A percentile compares a stretch with the other conserved stretches of the same genome.
These are phyloP conservation scores for Peribolospora baueri DNA, from an alignment of 768 basidiomycete species.

Conservation along the genomic window DNA sequence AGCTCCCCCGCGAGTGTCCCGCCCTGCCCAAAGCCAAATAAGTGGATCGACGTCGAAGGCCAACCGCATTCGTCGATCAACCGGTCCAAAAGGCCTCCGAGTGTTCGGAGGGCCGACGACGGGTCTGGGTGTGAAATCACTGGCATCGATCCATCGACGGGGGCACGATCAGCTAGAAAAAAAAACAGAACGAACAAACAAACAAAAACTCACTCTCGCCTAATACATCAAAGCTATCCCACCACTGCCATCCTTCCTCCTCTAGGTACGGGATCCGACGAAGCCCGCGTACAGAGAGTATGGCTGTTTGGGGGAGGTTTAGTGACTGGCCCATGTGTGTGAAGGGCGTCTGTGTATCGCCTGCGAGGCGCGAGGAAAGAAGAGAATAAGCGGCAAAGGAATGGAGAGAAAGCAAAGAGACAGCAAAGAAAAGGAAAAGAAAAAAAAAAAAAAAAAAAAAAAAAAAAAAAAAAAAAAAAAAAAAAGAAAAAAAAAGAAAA, in stretches of 20 bases:
- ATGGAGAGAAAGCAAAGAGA: background rate
- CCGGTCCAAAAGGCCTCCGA: conserved; percentile 31
- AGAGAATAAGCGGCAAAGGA: background rate
- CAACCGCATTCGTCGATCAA: conserved; percentile 39
- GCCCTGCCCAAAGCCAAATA: conserved; percentile 75
- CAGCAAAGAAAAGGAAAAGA: background rate
- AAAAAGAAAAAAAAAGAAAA: background rate
- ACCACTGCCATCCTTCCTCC: conserved; percentile 57
- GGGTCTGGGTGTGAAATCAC: conserved; percentile 47
- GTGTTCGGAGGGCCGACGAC: conserved; percentile 34
- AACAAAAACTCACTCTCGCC: conserved; percentile 28
- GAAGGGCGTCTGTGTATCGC: conserved; percentile 61
- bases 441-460: background rate
- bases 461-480: conserved; percentile 1
- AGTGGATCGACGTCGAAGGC: conserved; percentile 44
- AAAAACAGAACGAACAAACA: background rate
- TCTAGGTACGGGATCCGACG: conserved; percentile 33
- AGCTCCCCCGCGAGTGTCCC: conserved; percentile 52
- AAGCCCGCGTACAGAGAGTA: conserved; percentile 55
- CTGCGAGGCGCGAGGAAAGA: conserved; percentile 22
- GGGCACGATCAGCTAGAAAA: background rate
- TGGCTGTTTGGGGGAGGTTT: conserved; percentile 71
- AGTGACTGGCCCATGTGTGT: conserved; percentile 42
- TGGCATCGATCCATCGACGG: background rate
- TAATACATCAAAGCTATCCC: conserved; percentile 49